Evolutionary conservation across 2,329 filamentous ascomycete genomes (phyloP).

Genomic region (Cordyceps cateniannulata): DNA sequence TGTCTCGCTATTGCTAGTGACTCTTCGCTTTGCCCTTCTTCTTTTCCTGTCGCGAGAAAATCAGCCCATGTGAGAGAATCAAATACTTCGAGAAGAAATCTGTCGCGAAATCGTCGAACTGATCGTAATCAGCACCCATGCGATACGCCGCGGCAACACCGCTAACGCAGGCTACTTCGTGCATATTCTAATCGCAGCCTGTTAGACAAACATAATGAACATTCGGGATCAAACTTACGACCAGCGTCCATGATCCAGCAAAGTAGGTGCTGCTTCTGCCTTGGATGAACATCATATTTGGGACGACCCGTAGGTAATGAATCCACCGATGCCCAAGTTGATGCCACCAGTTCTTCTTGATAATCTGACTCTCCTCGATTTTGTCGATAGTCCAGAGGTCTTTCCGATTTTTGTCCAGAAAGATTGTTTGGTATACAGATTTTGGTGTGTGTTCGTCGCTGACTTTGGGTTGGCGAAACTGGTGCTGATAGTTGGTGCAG

Average conservation of each 20-base stretch:
- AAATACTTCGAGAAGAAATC: constrained; percentile 43
- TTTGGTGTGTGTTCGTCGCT: constrained; percentile 29
- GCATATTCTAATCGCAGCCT: constrained; percentile 45
- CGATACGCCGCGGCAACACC: constrained; percentile 66
- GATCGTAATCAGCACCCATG: constrained; percentile 57
- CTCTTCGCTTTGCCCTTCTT: constrained; percentile 15
- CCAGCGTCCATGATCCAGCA: constrained; percentile 62
- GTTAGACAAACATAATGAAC: background rate
- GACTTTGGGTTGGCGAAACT: constrained; percentile 46
- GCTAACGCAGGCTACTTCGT: constrained; percentile 64
- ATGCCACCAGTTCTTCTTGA: constrained; percentile 61
- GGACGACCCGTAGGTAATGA: constrained; percentile 59
- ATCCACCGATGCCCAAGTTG: constrained; percentile 59
- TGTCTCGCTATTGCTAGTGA: background rate
- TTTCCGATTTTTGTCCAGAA: constrained; percentile 51
- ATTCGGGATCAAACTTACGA: constrained; percentile 36
- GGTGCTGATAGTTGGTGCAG: constrained; percentile 68
- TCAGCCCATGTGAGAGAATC: constrained; percentile 36
- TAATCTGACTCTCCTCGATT: constrained; percentile 54
- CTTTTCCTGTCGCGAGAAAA: constrained; percentile 30
- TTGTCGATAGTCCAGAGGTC: constrained; percentile 54
- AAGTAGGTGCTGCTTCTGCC: constrained; percentile 56
- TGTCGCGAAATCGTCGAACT: constrained; percentile 48
- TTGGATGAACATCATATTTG: constrained; percentile 66
- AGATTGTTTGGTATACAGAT: constrained; percentile 67